Percentiles rank a stretch among this genome's conserved stretches.
These are phyloP conservation scores for Scleroderma citrinum DNA, from an alignment of 768 basidiomycete genomes.

Conservation along the genomic window DNA sequence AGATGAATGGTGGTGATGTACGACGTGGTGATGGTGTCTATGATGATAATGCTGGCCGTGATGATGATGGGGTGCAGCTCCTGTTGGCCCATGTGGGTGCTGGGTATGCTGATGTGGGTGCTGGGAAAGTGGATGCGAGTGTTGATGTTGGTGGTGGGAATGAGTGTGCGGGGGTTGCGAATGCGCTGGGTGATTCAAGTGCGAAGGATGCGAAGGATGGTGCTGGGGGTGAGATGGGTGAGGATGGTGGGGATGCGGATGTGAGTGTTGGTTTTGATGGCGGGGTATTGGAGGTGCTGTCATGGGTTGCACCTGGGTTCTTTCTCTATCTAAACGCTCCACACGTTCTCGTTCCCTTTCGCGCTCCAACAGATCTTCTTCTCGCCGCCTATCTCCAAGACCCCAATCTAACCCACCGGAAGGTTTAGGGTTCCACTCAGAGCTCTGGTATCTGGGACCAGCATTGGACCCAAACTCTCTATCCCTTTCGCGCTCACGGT, in stretches of 20 bases:
- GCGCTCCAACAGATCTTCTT: constrained; percentile 29
- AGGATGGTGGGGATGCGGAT: constrained; percentile 31
- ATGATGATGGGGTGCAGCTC: constrained; percentile 22
- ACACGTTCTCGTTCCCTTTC: constrained; percentile 24
- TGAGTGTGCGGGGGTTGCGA: constrained; percentile 19
- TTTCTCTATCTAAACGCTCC: constrained; percentile 7
- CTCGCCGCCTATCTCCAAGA: constrained; percentile 31
- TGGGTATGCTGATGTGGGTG: constrained; percentile 31
- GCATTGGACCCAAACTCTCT: constrained; percentile 21
- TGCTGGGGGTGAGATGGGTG: constrained; percentile 9
- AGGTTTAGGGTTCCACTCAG: constrained; percentile 31
- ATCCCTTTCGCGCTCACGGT: constrained; percentile 19
- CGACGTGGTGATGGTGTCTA: constrained; percentile 39
- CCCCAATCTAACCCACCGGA: constrained; percentile 26
- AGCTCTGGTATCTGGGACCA: constrained; percentile 12
- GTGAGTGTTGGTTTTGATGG: constrained; percentile 30
- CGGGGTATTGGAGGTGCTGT: constrained; percentile 22
- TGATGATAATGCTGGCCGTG: constrained; percentile 33
- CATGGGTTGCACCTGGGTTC: constrained; percentile 18
- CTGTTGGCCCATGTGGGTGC: constrained; percentile 23
- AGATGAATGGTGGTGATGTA: constrained; percentile 48
- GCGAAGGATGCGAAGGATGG: constrained; percentile 17
- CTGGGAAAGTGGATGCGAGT: constrained; percentile 23
- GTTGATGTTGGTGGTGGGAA: constrained; percentile 30
- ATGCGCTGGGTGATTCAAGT: constrained; percentile 22